Evolutionary conservation across 2,329 filamentous ascomycete species (phyloP), one percentile per base, ranked within the genome.

Genomic region (Ramularia collo-cygni): DNA sequence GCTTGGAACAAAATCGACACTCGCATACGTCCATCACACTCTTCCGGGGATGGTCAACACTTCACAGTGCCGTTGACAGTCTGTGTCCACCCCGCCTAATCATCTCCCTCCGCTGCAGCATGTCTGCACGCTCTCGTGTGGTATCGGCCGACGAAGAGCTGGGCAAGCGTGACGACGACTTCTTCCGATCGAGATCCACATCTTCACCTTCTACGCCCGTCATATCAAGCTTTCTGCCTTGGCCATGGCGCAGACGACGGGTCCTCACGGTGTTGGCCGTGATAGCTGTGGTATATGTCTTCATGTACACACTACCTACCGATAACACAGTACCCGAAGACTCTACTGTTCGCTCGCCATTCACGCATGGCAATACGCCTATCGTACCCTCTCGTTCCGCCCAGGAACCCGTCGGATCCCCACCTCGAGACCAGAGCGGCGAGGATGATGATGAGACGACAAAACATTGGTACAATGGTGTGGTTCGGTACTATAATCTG

Each of bases 401-500:
- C 31, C 29, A 46, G 43, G 46, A 51, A 36, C 57, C 54, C 7
- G 48, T 38, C 17, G 54, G 49, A 15, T 37, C 50, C 26, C 55
- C 34, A 27, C 59, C 42, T 43, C 44, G 34, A 44, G 40, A 40
- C 16, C 49, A 16, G 40, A 47, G n/a, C n/a, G n/a, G n/a, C 17
- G 31, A 31, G 19, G 48, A 43, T 10, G 43, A 50, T 8, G 46
- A 46, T 9, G 51, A 50, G 31, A 37, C 19, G 44, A 47, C 37
- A 43, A 59, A 60, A 40, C 63, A 70, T 46, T 71, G 71, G 36
- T 90, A 82, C 60, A 76, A 81, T 47, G 88, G 85, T 1, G 75
- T 75, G 2, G 71, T 93, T 51, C 77, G 70, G 52, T 89, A 86
- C 57, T 75, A 74, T 51, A 63, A 75, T 8, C 72, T 95, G 29